Base-by-base conservation (phyloP, 768 basidiomycete genomes). In the Calocybe gangraenosa region DNA sequence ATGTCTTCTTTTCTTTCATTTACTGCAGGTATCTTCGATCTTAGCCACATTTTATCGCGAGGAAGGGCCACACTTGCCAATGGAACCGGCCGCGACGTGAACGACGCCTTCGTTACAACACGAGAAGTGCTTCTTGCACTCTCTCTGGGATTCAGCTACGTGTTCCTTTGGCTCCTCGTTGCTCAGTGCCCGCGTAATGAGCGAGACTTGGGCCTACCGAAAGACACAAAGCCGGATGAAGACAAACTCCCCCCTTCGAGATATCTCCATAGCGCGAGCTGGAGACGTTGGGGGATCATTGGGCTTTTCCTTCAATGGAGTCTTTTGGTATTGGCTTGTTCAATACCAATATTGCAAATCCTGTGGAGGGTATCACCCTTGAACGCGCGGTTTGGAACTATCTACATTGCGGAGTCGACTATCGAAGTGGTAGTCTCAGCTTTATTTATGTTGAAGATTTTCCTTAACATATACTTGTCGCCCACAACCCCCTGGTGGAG, bases 81-180 rank as follows among this genome's bases (percentile, higher is more conserved):
- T 37, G 60, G 58, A 31, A 44, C 50, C 4, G 55, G 51, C 13
- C 48, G 64, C 8, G 55, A 52, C 21, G 47, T 66, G 19, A 60
- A 70, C 32, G 49, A 58, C 7, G 70, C 64, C 11, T 66, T 81
- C 30, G 62, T 76, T 23, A 69, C 67, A 41, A 62, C 75, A 3
- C 78, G 85, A 30, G 87, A 88, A 58, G 64, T 82, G 21, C 65
- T 74, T 39, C 68, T 81, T 47, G 68, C 79, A 9, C 52, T 86
- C 17, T 76, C 84, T 8, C 58, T 75, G 34, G 81, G 80, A 3
- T 64, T 78, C 34, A 73, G 81, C 30, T 79, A 79, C 55, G 56
- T 88, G 13, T 87, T 81, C 56, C 80, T 80, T 50, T 90, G 87
- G 87, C 64, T 64, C 31, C 76, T 81, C 48, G 80, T 83, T 33